Percentiles rank a stretch among this genome's conserved stretches.
Evolutionary conservation across 2,329 filamentous ascomycete genomes (phyloP).

Genomic region (Aspergillus neotritici): DNA sequence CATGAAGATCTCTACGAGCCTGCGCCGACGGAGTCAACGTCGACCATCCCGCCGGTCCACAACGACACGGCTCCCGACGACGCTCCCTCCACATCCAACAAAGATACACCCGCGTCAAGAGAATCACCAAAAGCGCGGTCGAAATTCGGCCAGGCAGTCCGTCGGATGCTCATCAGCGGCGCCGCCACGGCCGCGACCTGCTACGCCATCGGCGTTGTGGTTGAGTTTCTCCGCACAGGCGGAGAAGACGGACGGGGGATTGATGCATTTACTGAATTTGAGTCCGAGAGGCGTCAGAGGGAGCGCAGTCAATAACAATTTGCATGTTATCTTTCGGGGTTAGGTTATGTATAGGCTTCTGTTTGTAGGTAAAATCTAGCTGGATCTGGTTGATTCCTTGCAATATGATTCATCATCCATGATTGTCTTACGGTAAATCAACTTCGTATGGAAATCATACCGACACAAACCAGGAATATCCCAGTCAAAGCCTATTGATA

Average conservation of each 20-base stretch:
- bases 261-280: slow-evolving; percentile 36
- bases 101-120: neutral
- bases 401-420: no score
- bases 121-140: slow-evolving; percentile 7
- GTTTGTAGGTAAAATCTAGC: no score
- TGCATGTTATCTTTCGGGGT: no score
- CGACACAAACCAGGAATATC: no score
- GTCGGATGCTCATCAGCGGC: slow-evolving; percentile 33
- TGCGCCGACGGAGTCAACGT: no score
- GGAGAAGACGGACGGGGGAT: slow-evolving; percentile 34
- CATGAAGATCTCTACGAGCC: no score
- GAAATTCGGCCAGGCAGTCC: slow-evolving; percentile 17
- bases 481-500: no score
- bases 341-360: no score
- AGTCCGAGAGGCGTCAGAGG: slow-evolving; percentile 29
- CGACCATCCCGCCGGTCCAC: no score
- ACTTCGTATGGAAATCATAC: no score
- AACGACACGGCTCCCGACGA: neutral
- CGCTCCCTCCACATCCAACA: slow-evolving; percentile 1
- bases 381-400: no score
- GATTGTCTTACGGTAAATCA: no score
- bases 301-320: slow-evolving; percentile 3
- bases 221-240: slow-evolving; percentile 39
- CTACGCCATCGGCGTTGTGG: slow-evolving; percentile 38
- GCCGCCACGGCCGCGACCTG: slow-evolving; percentile 33